Base-by-base conservation (phyloP, 805 yeast species). In the Isabelozyma heimii region DNA sequence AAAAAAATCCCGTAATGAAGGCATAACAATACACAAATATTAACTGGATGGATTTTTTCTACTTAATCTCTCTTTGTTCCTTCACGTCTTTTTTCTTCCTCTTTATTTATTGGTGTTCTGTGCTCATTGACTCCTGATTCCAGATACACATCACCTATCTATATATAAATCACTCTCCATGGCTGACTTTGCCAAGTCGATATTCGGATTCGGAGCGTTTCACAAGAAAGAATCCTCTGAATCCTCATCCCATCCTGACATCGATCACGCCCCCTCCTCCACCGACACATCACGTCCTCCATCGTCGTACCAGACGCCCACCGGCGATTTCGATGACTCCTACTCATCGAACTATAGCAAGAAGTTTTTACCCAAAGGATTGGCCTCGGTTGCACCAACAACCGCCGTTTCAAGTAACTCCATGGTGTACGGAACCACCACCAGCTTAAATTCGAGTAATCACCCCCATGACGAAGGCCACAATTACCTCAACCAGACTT, bases 351-450 rank as follows among this genome's bases (percentile, higher is more conserved):
- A 20, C 24, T 20, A 20, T 20, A 20, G 24, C 40, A 57, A 52
- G 42, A 63, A 62, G 52, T 66, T 68, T 43, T 56, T 65, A 44
- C 77, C 77, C 37, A 72, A 70, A 48, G 66, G 72, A 16, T 62
- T 73, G 46, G 64, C 69, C 39, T 52, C 53, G 35, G 69, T 66
- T 0, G 73, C 83, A 5, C 88, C 91, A 15, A 85, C 92, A 2
- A 85, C 88, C 2, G 91, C 91, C 0, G 66, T 86, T 8, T 75
- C 83, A 43, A 79, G 80, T 51, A 77, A 77, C 49, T 77, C 85
- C 2, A 76, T 82, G 65, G 91, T 81, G 1, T 79, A 84, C 65
- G 91, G 91, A 2, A 85, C 90, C 5, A 85, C 87, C 57, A 49
- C 62, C 40, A 44, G 56, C 35, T 56, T 54, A 47, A 50, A 57